These are phyloP conservation scores for Caryopteris hybrid DNA, from an alignment of 305 asterid genomes.

Conservation along the genomic window DNA sequence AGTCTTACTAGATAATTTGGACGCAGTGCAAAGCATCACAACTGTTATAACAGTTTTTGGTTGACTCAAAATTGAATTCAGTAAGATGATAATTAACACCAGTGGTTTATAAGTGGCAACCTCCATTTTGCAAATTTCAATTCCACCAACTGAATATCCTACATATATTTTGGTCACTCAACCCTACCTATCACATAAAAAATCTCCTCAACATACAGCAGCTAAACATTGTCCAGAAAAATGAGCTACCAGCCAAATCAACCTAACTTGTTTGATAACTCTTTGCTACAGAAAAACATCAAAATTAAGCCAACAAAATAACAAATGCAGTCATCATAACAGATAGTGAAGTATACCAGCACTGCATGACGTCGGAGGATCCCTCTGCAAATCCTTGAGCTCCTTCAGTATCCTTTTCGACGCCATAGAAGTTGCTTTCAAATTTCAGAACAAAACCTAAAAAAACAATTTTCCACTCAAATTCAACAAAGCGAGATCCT, in stretches of 20 bases:
- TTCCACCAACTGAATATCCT: background rate
- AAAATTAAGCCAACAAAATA: background rate
- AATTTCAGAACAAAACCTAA: slow-evolving; percentile 18
- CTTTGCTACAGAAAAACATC: background rate
- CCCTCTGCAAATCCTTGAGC: slow-evolving; percentile 45
- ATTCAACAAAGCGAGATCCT: too few relatives aligned
- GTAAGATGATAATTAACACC: background rate
- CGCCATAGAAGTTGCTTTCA: slow-evolving; percentile 24
- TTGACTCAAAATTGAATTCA: background rate
- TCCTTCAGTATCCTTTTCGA: slow-evolving; percentile 45
- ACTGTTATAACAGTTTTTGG: background rate
- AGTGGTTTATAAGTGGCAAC: background rate
- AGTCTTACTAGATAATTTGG: background rate
- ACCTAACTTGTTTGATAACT: background rate
- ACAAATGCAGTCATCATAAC: background rate
- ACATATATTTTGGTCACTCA: background rate
- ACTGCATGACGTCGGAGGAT: slow-evolving; percentile 48
- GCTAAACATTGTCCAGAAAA: background rate
- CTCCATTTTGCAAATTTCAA: background rate
- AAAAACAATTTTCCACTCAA: background rate
- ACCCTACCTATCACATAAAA: background rate
- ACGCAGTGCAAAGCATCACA: too few relatives aligned
- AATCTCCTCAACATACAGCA: background rate
- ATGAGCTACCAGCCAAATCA: background rate
- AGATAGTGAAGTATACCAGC: slow-evolving; percentile 28